Base-by-base conservation (phyloP, 2,329 filamentous ascomycete genomes). In the Cladorrhinum sp. region DNA sequence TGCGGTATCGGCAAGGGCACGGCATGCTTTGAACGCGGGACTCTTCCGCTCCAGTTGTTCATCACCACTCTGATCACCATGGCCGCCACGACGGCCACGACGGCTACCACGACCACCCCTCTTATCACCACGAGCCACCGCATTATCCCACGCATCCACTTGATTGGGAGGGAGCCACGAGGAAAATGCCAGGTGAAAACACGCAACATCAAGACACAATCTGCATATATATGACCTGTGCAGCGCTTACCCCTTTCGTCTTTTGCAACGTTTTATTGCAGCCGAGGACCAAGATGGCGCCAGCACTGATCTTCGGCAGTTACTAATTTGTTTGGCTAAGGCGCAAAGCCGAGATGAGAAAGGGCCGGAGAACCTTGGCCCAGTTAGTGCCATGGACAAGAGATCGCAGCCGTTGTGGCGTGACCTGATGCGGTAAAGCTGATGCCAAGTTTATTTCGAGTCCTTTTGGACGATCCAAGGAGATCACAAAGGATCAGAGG, bases 251-350 rank as follows among this genome's bases (percentile, higher is more conserved):
- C 38, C 52, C 52, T 45, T 55, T 38, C 32, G 52, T 55, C n/a
- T 20, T 38, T 38, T 20, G 32, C 52, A 38, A 41, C 52, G 20
- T 25, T 55, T 45, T 52, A 29, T 23, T 38, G 52, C 23, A 36
- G 29, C 29, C 20, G 24, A 45, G 16, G 52, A n/a, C 41, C 41
- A 45, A 24, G 20, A 25, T 41, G 16, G 18, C 18, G 41, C 32
- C 52, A 53, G 29, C 36, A 18, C 38, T 18, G 38, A 49, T 56
- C 53, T 27, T 56, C 53, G 53, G 53, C 53, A 56, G 53, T 56
- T 56, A 36, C 20, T 45, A 41, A 10, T 38, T 24, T 49, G 32
- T 36, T 24, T 49, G 53, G 38, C 24, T 45, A 20, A 56, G 52
- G 23, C 18, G 24, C 32, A 23, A 38, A 55, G 27, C 20, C 16